Percentiles rank a stretch among this genome's conserved stretches.
These are phyloP conservation scores for Vigna reflexopilosa DNA, from an alignment of 306 rosid genomes.

Conservation along the genomic window DNA sequence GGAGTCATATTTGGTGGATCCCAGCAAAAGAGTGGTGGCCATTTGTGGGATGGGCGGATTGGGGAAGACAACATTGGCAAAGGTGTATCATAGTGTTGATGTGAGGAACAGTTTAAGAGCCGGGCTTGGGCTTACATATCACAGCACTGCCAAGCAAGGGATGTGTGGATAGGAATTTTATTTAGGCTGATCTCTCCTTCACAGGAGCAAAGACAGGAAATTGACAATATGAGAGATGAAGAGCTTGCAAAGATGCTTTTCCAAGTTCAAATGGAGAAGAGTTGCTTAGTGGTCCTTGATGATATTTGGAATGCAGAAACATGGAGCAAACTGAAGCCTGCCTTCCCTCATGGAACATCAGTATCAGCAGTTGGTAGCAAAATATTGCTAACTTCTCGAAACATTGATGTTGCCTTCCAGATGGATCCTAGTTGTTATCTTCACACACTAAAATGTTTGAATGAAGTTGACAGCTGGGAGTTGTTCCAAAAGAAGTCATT, in stretches of 20 bases:
- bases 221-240: constrained; percentile 39
- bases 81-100: constrained; percentile 46
- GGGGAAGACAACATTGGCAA: constrained; percentile 69
- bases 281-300: constrained; percentile 66
- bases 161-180: constrained; percentile 60
- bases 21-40: constrained; percentile 45
- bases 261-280: constrained; percentile 51
- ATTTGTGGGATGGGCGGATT: constrained; percentile 74
- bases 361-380: constrained; percentile 47
- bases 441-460: constrained; percentile 49
- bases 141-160: constrained; percentile 62
- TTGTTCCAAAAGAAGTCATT: constrained; percentile 60
- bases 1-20: constrained; percentile 43
- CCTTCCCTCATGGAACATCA: constrained; percentile 50
- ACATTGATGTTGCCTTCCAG: constrained; percentile 44
- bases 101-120: constrained; percentile 45
- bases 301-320: constrained; percentile 60
- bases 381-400: constrained; percentile 61
- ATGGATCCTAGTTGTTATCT: constrained; percentile 48
- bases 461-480: constrained; percentile 51
- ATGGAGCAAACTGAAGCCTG: constrained; percentile 53
- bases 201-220: constrained; percentile 47
- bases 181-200: constrained; percentile 47
- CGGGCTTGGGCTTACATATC: constrained; percentile 68
- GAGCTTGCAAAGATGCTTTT: constrained; percentile 55